Evolutionary conservation across 2,329 filamentous ascomycete species (phyloP).

Genomic region (Hypoxylon sp.): DNA sequence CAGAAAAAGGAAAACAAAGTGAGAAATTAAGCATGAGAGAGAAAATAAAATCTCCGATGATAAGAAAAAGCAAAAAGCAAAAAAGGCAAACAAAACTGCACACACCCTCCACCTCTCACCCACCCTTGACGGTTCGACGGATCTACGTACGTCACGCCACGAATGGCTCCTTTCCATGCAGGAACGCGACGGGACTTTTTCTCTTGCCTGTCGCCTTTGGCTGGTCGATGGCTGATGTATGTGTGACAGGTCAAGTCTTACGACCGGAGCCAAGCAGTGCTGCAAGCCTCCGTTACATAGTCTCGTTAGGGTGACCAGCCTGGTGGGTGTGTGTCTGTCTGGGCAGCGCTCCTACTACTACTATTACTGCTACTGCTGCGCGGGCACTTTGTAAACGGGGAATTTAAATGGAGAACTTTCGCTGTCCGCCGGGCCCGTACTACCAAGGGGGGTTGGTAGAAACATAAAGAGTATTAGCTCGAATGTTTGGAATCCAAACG

Average conservation of each 20-base stretch:
- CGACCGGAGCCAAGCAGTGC: slow-evolving; percentile 25
- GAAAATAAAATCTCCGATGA: neutral
- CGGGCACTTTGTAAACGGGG: neutral
- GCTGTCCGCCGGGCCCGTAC: neutral
- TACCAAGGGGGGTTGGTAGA: neutral
- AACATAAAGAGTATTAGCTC: neutral
- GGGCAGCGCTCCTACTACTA: no score
- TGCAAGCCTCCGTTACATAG: slow-evolving; percentile 5
- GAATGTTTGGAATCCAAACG: neutral
- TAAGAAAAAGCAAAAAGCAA: no score
- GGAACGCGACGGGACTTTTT: slow-evolving; percentile 27
- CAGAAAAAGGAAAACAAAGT: slow-evolving; percentile 1
- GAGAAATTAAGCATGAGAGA: slow-evolving; percentile 1
- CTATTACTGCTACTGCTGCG: slow-evolving; percentile 1
- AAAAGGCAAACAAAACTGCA: neutral
- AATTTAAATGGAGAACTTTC: neutral
- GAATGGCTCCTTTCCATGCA: slow-evolving; percentile 33
- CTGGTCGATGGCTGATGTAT: neutral
- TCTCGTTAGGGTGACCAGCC: slow-evolving; percentile 11
- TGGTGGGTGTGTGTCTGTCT: slow-evolving; percentile 12
- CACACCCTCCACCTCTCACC: neutral
- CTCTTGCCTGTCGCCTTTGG: neutral
- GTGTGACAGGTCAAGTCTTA: slow-evolving; percentile 40
- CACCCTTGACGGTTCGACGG: neutral
- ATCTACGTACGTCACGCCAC: slow-evolving; percentile 22